Percentiles rank a stretch among this genome's conserved stretches.
Evolutionary conservation across 257 asterid species (phyloP).

Genomic region (Solanum ahanhuiri): DNA sequence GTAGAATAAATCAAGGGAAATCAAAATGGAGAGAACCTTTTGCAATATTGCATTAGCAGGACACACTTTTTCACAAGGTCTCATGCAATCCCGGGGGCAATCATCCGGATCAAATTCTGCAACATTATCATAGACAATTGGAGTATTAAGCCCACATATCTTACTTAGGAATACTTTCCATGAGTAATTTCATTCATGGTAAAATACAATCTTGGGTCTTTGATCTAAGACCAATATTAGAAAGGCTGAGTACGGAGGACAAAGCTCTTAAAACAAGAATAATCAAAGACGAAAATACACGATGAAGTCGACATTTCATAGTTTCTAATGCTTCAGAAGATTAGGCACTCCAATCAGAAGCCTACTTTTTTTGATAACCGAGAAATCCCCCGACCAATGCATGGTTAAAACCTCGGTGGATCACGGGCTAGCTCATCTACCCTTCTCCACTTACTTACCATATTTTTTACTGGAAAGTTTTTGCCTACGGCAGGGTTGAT

Average conservation of each 20-base stretch:
- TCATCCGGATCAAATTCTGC: constrained; percentile 75
- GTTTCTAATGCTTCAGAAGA: not conserved
- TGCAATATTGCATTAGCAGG: constrained; percentile 84
- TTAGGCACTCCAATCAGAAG: not conserved
- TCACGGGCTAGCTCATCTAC: not conserved
- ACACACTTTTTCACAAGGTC: constrained; percentile 82
- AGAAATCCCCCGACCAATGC: not conserved
- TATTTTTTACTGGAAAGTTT: not conserved
- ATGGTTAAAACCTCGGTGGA: not conserved
- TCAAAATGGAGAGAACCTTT: constrained; percentile 28
- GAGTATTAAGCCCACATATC: not conserved
- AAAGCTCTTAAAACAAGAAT: not conserved
- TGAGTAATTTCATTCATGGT: not conserved
- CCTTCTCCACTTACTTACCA: not conserved
- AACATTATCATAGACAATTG: not conserved
- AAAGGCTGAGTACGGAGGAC: not conserved
- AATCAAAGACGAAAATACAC: not conserved
- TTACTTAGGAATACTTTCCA: not conserved
- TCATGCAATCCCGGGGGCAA: constrained; percentile 72
- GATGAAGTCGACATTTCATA: not conserved
- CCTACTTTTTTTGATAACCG: not conserved
- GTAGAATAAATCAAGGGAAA: not conserved
- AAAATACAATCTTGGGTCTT: not conserved
- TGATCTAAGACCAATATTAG: not conserved
- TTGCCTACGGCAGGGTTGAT: not conserved